These are phyloP conservation scores for Volvox reticuliferus DNA, from an alignment of 139 green algal genomes.

Conservation along the genomic window DNA sequence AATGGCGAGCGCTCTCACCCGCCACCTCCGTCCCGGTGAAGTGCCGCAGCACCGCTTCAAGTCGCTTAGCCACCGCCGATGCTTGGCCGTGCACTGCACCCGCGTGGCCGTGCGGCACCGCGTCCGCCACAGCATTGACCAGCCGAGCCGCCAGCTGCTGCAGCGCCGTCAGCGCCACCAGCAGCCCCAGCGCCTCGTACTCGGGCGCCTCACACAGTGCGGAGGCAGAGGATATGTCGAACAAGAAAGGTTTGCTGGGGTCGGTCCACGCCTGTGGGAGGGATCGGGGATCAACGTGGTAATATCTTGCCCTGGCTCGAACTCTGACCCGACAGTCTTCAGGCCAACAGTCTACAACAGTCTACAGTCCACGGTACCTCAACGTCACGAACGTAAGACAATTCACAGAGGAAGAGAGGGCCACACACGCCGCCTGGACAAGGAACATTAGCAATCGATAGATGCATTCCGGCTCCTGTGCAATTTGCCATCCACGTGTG, in stretches of 20 bases:
- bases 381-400: too few species aligned
- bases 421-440: too few species aligned
- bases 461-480: too few species aligned
- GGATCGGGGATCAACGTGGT: too few species aligned
- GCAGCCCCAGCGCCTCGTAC: constrained; percentile 44
- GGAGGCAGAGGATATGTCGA: constrained; percentile 66
- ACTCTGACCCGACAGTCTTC: too few species aligned
- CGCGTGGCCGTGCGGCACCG: constrained; percentile 46
- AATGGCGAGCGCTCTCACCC: neutral
- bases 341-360: too few species aligned
- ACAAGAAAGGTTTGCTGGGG: constrained; percentile 53
- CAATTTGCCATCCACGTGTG: too few species aligned
- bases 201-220: constrained; percentile 68
- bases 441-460: too few species aligned
- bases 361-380: too few species aligned
- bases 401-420: too few species aligned
- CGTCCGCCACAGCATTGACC: constrained; percentile 38
- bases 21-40: constrained; percentile 42
- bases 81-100: constrained; percentile 40
- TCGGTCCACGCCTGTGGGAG: constrained; percentile 48
- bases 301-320: too few species aligned
- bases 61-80: constrained; percentile 36
- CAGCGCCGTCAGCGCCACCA: constrained; percentile 55
- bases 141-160: constrained; percentile 58
- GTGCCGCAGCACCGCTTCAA: constrained; percentile 44